Conservation (phyloP, 345 rosid genomes). For the Acer negundo region DNA sequence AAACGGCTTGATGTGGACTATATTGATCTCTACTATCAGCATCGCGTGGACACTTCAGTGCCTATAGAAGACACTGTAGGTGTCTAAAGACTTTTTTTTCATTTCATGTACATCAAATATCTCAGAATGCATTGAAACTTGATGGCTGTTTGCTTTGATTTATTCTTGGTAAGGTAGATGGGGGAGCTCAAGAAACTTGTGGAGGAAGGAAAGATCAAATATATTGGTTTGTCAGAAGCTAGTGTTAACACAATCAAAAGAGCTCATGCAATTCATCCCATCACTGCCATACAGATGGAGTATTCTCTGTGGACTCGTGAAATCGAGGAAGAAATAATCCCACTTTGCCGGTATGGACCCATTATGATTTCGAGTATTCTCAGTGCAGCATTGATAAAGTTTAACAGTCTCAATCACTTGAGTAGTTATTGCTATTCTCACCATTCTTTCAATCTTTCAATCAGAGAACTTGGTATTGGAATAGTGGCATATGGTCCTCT, state of each 20-base stretch:
- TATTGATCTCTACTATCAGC: slow-evolving; percentile 60
- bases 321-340: slow-evolving; percentile 37
- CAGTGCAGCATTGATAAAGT: background rate
- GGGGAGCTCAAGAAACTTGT: slow-evolving; percentile 49
- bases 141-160: background rate
- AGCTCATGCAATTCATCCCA: slow-evolving; percentile 44
- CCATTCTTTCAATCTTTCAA: background rate
- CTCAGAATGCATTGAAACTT: background rate
- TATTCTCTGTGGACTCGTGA: slow-evolving; percentile 46
- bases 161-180: slow-evolving; percentile 23
- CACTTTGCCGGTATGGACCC: slow-evolving; percentile 35
- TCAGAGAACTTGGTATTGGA: slow-evolving; percentile 46
- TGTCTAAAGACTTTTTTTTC: background rate
- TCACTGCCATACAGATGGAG: slow-evolving; percentile 46
- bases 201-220: slow-evolving; percentile 43
- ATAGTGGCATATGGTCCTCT: slow-evolving; percentile 40
- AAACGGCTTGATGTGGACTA: slow-evolving; percentile 48
- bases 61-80: slow-evolving; percentile 58
- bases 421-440: background rate
- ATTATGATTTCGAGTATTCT: background rate
- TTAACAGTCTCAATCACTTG: background rate
- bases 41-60: slow-evolving; percentile 52
- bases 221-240: slow-evolving; percentile 45
- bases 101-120: background rate
- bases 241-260: slow-evolving; percentile 39